These are phyloP conservation scores for Citrus inodora DNA, from an alignment of 345 rosid genomes.

Conservation along the genomic window DNA sequence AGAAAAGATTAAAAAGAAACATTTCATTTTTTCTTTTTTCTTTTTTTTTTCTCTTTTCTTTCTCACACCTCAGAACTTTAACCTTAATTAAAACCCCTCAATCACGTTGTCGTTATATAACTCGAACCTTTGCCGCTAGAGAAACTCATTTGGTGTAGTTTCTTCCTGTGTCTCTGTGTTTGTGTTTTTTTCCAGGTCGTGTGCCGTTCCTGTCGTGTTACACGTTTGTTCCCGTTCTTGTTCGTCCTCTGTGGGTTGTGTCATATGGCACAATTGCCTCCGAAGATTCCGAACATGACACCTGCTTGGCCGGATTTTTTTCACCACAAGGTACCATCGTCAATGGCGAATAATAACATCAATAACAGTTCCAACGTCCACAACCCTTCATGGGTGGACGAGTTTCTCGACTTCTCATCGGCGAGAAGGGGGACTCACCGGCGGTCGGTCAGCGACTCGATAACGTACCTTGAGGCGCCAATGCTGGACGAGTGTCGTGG, in stretches of 20 bases:
- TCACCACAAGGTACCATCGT: slow-evolving; percentile 38
- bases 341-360: slow-evolving; percentile 15
- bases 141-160: slow-evolving; percentile 11
- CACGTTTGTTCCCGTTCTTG: neutral
- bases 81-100: neutral
- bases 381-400: slow-evolving; percentile 76
- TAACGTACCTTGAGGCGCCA: slow-evolving; percentile 56
- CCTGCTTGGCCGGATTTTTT: slow-evolving; percentile 72
- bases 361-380: neutral
- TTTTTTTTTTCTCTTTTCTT: neutral
- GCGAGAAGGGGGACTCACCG: slow-evolving; percentile 63
- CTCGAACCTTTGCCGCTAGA: neutral
- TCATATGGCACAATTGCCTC: slow-evolving; percentile 87
- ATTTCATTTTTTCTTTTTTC: too few relatives aligned
- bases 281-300: slow-evolving; percentile 75
- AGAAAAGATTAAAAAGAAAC: neutral
- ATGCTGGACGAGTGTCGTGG: slow-evolving; percentile 18
- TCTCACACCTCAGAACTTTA: too few relatives aligned
- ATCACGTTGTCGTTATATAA: neutral
- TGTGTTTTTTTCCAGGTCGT: neutral
- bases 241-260: neutral
- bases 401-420: slow-evolving; percentile 80
- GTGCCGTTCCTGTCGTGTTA: neutral
- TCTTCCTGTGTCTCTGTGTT: neutral
- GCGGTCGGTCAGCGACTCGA: slow-evolving; percentile 76